Percentiles rank a stretch among this genome's conserved stretches.
phyloP scores from a whole-genome alignment of 495 filamentous ascomycete species.

The Chaetomium cochliodes region DNA sequence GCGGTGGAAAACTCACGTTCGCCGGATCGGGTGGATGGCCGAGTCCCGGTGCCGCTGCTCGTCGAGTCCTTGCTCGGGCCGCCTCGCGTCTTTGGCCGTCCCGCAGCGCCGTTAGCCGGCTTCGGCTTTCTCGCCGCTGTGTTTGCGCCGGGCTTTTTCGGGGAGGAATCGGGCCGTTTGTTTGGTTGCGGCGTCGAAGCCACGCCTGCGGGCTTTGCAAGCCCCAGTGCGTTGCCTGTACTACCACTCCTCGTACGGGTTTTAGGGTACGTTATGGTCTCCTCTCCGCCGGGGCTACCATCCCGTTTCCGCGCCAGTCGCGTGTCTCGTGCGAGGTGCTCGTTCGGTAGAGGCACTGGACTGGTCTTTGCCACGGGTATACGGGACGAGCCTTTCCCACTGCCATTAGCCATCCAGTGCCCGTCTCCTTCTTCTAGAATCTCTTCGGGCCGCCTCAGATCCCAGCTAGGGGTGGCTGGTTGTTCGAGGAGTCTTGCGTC shows the following conservation, averaged over 20 bases:
- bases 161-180: constrained; percentile 49
- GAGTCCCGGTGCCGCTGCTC: constrained; percentile 48
- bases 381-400: constrained; percentile 56
- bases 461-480: constrained; percentile 49
- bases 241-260: constrained; percentile 72
- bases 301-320: constrained; percentile 62
- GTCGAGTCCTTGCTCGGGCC: constrained; percentile 53
- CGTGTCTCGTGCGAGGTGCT: constrained; percentile 69
- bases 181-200: constrained; percentile 38
- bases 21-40: constrained; percentile 53
- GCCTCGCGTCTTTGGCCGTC: constrained; percentile 64
- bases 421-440: constrained; percentile 63
- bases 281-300: constrained; percentile 60
- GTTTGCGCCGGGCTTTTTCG: constrained; percentile 42
- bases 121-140: constrained; percentile 45
- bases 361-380: constrained; percentile 82
- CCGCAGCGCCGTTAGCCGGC: constrained; percentile 38
- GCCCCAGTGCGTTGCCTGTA: constrained; percentile 53
- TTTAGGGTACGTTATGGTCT: constrained; percentile 54
- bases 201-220: constrained; percentile 50
- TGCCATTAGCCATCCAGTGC: constrained; percentile 41
- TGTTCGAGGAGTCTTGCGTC: constrained; percentile 36
- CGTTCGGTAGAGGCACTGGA: constrained; percentile 68
- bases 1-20: constrained; percentile 49
- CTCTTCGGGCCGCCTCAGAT: constrained; percentile 78